Conservation (phyloP, 306 rosid species). For the Quercus gilva region DNA sequence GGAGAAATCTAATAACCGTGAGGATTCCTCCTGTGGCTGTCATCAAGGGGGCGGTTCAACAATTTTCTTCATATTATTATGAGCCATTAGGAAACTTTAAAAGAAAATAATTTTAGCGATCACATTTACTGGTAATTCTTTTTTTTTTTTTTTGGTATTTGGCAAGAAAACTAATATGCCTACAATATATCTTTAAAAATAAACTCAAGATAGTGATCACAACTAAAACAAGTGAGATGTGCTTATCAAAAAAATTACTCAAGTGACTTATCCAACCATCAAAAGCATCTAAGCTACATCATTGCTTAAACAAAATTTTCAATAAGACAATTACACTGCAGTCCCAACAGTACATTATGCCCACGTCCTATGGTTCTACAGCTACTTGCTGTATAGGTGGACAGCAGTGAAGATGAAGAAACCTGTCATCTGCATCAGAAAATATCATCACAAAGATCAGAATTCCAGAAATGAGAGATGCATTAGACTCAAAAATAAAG, state of each 20-base stretch:
- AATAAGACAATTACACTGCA: slow-evolving; percentile 27
- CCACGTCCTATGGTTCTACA: slow-evolving; percentile 23
- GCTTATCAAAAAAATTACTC: neutral
- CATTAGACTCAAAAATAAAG: neutral
- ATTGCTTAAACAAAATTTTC: slow-evolving; percentile 52
- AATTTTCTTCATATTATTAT: no score
- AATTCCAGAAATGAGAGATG: neutral
- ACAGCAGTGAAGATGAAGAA: slow-evolving; percentile 77
- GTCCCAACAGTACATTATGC: slow-evolving; percentile 8
- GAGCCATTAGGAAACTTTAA: no score
- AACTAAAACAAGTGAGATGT: neutral
- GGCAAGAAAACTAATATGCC: no score
- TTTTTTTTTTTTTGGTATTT: no score
- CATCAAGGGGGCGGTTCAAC: no score
- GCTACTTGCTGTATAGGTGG: slow-evolving; percentile 82
- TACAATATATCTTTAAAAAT: no score
- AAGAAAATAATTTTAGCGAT: no score
- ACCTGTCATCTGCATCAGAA: slow-evolving; percentile 86
- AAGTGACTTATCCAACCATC: slow-evolving; percentile 12
- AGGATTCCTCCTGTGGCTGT: no score
- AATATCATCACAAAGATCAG: slow-evolving; percentile 6
- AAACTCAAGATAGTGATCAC: neutral
- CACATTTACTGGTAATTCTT: no score
- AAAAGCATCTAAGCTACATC: slow-evolving; percentile 16
- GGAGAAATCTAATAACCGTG: no score